Conservation (phyloP, 2,329 filamentous ascomycete genomes). For the Colletotrichum sp. region DNA sequence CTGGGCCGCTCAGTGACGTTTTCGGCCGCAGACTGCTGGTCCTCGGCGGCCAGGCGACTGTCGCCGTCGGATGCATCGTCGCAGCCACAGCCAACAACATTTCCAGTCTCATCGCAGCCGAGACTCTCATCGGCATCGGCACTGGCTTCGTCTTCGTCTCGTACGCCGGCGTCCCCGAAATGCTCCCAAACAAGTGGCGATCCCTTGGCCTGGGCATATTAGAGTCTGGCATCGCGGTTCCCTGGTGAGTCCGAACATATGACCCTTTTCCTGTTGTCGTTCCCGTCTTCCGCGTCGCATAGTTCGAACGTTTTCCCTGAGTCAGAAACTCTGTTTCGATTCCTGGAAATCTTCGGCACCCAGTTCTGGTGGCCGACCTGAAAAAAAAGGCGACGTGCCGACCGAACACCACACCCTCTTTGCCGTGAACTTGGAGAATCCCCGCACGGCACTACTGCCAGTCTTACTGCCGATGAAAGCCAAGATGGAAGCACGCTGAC, state of each 20-base stretch:
- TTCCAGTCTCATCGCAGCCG: slow-evolving; percentile 28
- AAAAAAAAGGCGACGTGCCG: slow-evolving; percentile 1
- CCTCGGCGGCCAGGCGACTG: slow-evolving; percentile 7
- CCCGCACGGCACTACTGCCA: not conserved
- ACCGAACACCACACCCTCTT: slow-evolving; percentile 2
- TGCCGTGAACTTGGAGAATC: not conserved
- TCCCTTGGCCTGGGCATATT: slow-evolving; percentile 16
- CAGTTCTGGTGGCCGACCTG: not conserved
- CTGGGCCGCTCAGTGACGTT: slow-evolving; percentile 16
- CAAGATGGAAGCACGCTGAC: not conserved
- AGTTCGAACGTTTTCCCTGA: slow-evolving; percentile 22
- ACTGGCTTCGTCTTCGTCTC: slow-evolving; percentile 36
- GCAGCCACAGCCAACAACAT: slow-evolving; percentile 28
- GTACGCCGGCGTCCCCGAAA: slow-evolving; percentile 35
- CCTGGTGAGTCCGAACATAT: slow-evolving; percentile 21
- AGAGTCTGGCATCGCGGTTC: slow-evolving; percentile 16
- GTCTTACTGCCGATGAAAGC: not conserved
- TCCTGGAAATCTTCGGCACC: not conserved
- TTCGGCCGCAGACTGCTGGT: slow-evolving; percentile 15
- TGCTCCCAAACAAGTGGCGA: slow-evolving; percentile 39
- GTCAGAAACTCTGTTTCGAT: not conserved
- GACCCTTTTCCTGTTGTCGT: not conserved
- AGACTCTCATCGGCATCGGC: slow-evolving; percentile 35
- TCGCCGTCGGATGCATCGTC: slow-evolving; percentile 24
- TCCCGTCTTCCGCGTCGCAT: not conserved